A percentile compares a stretch with the other conserved stretches of the same genome.
phyloP scores from a whole-genome alignment of 345 rosid species.

The Nephelium lappaceum region DNA sequence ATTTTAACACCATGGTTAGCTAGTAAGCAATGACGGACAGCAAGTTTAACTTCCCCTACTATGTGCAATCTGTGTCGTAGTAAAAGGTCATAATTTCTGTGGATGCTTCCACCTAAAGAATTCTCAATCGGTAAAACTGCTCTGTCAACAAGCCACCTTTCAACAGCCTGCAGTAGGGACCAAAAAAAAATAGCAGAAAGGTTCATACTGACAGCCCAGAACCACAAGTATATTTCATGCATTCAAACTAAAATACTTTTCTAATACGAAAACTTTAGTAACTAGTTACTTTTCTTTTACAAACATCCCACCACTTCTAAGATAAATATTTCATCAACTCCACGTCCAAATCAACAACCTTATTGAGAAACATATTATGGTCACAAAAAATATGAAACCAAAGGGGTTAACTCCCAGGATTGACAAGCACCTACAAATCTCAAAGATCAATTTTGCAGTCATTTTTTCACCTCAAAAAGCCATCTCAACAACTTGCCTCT shows the following conservation, averaged over 20 bases:
- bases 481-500: not conserved
- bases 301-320: conserved; percentile 8
- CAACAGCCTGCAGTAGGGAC: conserved; percentile 63
- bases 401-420: not conserved
- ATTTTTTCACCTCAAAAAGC: not conserved
- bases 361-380: not conserved
- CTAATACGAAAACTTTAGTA: not conserved
- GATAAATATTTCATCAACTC: not conserved
- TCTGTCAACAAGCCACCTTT: conserved; percentile 90
- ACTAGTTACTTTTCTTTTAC: not conserved
- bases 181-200: not conserved
- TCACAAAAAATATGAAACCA: not conserved
- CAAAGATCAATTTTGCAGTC: not conserved
- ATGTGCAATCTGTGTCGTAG: conserved; percentile 92
- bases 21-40: conserved; percentile 89
- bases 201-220: not conserved
- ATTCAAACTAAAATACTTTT: conserved; percentile 4
- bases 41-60: conserved; percentile 93
- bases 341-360: conserved; percentile 4
- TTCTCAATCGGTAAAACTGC: conserved; percentile 97
- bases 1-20: conserved; percentile 84
- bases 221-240: conserved; percentile 4
- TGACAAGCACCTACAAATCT: not conserved
- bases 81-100: conserved; percentile 91
- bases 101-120: conserved; percentile 98